A percentile compares a stretch with the other conserved stretches of the same genome.
Evolutionary conservation across 805 yeast species (phyloP).

Genomic region (Myxozyma vanderwaltii): DNA sequence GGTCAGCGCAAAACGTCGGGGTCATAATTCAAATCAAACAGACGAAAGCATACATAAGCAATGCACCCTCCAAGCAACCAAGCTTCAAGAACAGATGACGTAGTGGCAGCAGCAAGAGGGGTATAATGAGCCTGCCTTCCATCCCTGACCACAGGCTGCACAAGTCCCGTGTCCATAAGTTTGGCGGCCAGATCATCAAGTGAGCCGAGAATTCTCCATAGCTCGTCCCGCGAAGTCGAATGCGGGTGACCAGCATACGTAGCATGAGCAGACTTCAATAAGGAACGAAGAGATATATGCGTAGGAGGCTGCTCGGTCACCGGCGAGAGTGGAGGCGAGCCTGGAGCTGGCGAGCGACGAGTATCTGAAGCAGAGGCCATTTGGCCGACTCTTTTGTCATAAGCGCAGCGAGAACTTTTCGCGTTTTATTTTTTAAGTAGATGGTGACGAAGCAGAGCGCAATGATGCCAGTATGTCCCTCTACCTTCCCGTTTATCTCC

Average conservation of each 20-base stretch:
- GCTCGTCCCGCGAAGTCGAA: constrained; percentile 22
- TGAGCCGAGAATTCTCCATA: constrained; percentile 16
- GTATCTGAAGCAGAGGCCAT: constrained; percentile 10
- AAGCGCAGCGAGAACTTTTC: not conserved
- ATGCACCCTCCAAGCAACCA: constrained; percentile 39
- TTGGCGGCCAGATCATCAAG: constrained; percentile 21
- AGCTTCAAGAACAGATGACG: constrained; percentile 22
- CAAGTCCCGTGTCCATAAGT: constrained; percentile 7
- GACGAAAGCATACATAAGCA: constrained; percentile 34
- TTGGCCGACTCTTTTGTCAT: not conserved
- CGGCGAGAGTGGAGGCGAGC: constrained; percentile 6
- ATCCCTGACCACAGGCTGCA: constrained; percentile 6
- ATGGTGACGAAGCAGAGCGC: not conserved
- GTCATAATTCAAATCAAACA: not conserved
- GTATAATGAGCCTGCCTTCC: not conserved
- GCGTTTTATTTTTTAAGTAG: not conserved
- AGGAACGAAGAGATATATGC: constrained; percentile 17
- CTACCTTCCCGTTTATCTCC: too few species aligned
- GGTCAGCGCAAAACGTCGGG: not conserved
- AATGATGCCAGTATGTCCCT: too few species aligned
- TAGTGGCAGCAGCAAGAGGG: constrained; percentile 8
- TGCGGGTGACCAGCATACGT: constrained; percentile 25
- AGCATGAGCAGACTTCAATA: constrained; percentile 21
- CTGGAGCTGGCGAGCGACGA: constrained; percentile 5
- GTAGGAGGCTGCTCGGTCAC: not conserved